These are phyloP conservation scores for Penstemon newberryi DNA, from an alignment of 257 asterid species.

Conservation along the genomic window DNA sequence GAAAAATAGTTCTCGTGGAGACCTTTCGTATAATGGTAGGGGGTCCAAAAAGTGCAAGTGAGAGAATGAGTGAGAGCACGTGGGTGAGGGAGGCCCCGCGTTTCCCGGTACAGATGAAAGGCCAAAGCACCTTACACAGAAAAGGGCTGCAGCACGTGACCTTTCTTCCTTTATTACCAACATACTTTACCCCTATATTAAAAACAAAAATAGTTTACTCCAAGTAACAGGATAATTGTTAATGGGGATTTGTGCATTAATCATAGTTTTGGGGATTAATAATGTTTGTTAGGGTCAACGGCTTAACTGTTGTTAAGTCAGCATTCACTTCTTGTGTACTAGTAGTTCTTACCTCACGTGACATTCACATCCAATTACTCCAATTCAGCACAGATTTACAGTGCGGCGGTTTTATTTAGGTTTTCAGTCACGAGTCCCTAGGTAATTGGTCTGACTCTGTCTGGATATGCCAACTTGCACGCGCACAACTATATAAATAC, in stretches of 20 bases:
- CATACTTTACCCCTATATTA: constrained; percentile 21
- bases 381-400: constrained; percentile 5
- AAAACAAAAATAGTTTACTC: too few relatives aligned
- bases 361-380: constrained; percentile 22
- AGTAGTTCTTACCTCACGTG: constrained; percentile 40
- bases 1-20: too few relatives aligned
- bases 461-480: constrained; percentile 35
- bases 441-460: constrained; percentile 21
- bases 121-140: constrained; percentile 27
- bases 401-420: constrained; percentile 22
- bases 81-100: constrained; percentile 62
- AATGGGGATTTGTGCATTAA: constrained; percentile 56
- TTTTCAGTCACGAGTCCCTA: constrained; percentile 27
- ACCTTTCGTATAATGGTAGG: too few relatives aligned
- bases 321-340: background rate
- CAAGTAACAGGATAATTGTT: constrained; percentile 17
- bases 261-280: constrained; percentile 34
- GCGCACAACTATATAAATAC: constrained; percentile 16
- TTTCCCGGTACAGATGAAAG: constrained; percentile 54
- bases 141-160: constrained; percentile 57
- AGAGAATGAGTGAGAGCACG: constrained; percentile 33
- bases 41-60: too few relatives aligned
- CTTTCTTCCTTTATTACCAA: constrained; percentile 42
- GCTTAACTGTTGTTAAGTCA: constrained; percentile 17
- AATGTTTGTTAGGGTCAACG: constrained; percentile 36